phyloP scores from a whole-genome alignment of 2,329 filamentous ascomycete genomes.

The Aureobasidium subglaciale region DNA sequence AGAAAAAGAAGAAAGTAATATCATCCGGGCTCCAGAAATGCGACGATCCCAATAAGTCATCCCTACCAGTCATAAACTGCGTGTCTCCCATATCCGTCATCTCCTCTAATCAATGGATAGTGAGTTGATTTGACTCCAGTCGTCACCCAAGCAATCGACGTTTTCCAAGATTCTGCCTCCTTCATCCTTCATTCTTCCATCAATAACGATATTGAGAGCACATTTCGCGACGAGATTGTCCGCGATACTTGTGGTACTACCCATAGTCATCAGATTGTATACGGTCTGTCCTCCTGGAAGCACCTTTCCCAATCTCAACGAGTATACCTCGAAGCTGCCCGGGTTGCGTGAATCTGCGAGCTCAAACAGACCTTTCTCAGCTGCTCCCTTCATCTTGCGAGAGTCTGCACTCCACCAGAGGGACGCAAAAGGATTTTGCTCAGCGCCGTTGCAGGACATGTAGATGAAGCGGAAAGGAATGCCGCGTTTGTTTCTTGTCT shows the following conservation, averaged over 20 bases:
- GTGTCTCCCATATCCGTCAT: neutral
- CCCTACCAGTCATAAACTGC: neutral
- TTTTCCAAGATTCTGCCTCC: conserved; percentile 30
- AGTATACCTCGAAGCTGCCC: conserved; percentile 29
- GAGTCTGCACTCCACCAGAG: conserved; percentile 31
- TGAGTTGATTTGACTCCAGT: conserved; percentile 30
- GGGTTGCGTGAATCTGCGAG: conserved; percentile 24
- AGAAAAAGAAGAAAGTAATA: neutral
- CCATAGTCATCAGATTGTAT: conserved; percentile 26
- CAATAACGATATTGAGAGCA: conserved; percentile 25
- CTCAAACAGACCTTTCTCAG: conserved; percentile 31
- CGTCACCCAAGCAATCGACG: conserved; percentile 29
- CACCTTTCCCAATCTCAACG: conserved; percentile 28
- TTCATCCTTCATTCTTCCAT: conserved; percentile 26
- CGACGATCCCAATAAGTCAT: neutral
- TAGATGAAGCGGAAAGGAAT: conserved; percentile 38
- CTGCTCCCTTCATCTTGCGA: conserved; percentile 31
- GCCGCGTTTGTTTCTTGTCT: conserved; percentile 19
- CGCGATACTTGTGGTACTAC: conserved; percentile 24
- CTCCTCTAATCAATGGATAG: neutral
- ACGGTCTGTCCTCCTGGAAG: conserved; percentile 26
- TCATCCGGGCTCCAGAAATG: neutral
- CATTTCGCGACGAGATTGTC: conserved; percentile 27
- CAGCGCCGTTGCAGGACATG: conserved; percentile 32
- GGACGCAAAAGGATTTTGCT: conserved; percentile 33